Evolutionary conservation across 169 alveolate species (phyloP), one percentile per base, ranked within the genome.

Genomic region (Cryptosporidium tyzzeri): DNA sequence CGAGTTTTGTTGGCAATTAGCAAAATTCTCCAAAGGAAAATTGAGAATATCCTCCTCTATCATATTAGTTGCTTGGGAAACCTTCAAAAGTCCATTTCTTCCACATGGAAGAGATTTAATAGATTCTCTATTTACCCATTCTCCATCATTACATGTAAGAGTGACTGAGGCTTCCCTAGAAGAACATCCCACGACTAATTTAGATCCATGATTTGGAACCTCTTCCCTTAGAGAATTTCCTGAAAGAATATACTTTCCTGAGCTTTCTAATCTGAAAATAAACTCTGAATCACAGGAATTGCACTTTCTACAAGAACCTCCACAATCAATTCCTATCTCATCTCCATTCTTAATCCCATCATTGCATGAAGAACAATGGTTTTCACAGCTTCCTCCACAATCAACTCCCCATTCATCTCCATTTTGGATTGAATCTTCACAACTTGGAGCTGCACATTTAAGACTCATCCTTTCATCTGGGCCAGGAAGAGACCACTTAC

Each of bases 361-460:
- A 80, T 68, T 71, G 70, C 95, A 93, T 37, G 93, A 45, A 18
- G 91, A 53, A 29, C 95, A 93, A n/a, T 50, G 67, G 21, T 84
- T 67, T 31, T 70, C 61, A 53, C 94, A 92, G 69, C 92, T 58
- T 39, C 93, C 95, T 23, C 95, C 95, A 69, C 95, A 93, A 37
- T 70, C 94, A 21, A 92, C 89, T 1, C 94, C 94, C 92, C 68
- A 71, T 61, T 93, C 95, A 23, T 68, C 93, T 45, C 95, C 95
- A 37, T 92, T 86, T n/a, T 55, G 71, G 29, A 89, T 84, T 23
- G 74, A 62, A 55, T 86, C 92, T 35, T 80, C 75, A 67, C 89
- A 80, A 7, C 69, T 62, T 18, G 89, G 89, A 33, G 89, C 74
- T 21, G 69, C 61, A 62, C 89, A 80, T 29, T 62, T 65, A 29